These are phyloP conservation scores for Hansfordia pulvinata DNA, from an alignment of 2,329 filamentous ascomycete genomes.

Conservation along the genomic window DNA sequence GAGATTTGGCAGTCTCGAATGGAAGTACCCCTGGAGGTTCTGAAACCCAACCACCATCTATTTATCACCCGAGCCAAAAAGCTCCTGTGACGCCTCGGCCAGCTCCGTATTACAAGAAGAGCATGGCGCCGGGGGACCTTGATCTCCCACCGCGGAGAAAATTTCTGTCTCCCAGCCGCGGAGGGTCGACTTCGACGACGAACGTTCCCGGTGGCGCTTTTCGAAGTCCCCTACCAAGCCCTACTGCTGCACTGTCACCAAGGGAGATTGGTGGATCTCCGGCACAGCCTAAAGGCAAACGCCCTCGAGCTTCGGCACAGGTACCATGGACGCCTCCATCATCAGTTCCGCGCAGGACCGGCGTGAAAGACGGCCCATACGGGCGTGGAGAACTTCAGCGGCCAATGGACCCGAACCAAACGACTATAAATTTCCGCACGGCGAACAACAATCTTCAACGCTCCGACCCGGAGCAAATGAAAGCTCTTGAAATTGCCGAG, in stretches of 20 bases:
- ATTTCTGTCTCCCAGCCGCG: not conserved
- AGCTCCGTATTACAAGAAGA: no score
- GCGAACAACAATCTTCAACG: not conserved
- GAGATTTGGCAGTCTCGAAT: no score
- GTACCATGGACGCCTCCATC: constrained; percentile 17
- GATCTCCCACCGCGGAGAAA: constrained; percentile 8
- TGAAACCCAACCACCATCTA: no score
- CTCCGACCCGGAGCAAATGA: not conserved
- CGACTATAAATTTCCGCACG: not conserved
- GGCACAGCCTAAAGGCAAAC: constrained; percentile 2
- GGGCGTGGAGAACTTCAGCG: not conserved
- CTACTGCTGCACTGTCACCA: constrained; percentile 2
- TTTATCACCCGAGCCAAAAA: no score
- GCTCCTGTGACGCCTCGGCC: no score
- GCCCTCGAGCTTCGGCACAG: constrained; percentile 5
- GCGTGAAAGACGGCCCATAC: constrained; percentile 4
- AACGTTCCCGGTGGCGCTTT: constrained; percentile 11
- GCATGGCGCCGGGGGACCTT: constrained; percentile 16
- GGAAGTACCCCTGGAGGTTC: no score
- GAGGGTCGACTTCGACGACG: no score
- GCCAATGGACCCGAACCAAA: not conserved
- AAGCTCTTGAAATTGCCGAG: not conserved
- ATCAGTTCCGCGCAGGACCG: no score
- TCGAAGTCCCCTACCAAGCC: constrained; percentile 12
- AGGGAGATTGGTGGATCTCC: not conserved